Evolutionary conservation across 2,329 filamentous ascomycete species (phyloP).

Genomic region (Colletotrichum eleusines): DNA sequence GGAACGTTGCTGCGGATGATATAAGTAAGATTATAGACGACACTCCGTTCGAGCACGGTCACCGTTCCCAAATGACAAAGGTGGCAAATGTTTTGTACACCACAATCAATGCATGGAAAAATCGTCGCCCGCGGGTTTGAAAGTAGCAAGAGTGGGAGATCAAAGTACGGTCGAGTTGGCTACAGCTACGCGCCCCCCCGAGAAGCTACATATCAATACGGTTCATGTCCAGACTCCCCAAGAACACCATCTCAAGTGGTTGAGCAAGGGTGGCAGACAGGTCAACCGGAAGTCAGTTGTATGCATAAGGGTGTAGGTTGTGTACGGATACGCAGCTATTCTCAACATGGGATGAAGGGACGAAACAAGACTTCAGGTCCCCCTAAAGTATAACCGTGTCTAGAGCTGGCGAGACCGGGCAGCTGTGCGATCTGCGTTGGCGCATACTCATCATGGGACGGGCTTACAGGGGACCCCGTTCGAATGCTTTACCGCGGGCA

Average conservation of each 20-base stretch:
- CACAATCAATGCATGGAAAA: background rate
- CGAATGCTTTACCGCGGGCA: background rate
- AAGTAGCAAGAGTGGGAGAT: background rate
- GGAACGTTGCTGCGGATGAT: background rate
- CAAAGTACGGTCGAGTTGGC: slow-evolving; percentile 7
- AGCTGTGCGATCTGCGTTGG: slow-evolving; percentile 23
- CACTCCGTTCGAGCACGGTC: background rate
- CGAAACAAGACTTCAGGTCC: slow-evolving; percentile 13
- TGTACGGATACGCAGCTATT: background rate
- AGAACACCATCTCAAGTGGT: slow-evolving; percentile 13
- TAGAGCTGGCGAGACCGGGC: slow-evolving; percentile 34
- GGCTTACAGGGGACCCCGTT: background rate
- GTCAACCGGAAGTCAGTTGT: background rate
- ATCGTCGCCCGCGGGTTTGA: background rate
- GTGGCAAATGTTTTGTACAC: background rate
- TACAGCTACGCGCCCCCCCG: background rate
- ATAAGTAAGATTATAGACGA: background rate
- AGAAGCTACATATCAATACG: slow-evolving; percentile 23
- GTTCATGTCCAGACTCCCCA: background rate
- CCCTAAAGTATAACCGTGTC: slow-evolving; percentile 26
- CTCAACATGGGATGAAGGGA: slow-evolving; percentile 29
- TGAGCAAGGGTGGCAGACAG: background rate
- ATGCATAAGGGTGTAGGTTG: slow-evolving; percentile 2
- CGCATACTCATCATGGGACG: slow-evolving; percentile 12
- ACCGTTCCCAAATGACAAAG: background rate